Conservation (phyloP, 2,329 filamentous ascomycete species). For the Juglanconis juglandina region DNA sequence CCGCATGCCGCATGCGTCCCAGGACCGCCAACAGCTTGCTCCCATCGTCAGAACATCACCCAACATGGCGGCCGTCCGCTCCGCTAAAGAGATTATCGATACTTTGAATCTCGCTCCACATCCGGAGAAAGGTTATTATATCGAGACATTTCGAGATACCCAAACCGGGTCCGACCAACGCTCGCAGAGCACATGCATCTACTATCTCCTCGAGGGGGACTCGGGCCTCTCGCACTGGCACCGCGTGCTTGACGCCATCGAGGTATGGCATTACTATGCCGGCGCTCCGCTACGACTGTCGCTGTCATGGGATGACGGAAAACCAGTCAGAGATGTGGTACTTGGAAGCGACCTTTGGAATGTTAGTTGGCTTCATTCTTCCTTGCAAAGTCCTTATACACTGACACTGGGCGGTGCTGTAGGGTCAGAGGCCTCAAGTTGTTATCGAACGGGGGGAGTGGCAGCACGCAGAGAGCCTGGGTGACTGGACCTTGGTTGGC, state of each 20-base stretch:
- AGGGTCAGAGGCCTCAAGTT: not conserved
- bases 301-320: slow-evolving; percentile 5
- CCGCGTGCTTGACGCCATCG: slow-evolving; percentile 1
- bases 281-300: slow-evolving; percentile 1
- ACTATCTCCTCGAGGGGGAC: slow-evolving; percentile 3
- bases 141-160: not conserved
- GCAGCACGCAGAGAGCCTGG: not conserved
- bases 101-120: not conserved
- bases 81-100: not conserved
- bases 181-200: not conserved
- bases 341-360: slow-evolving; percentile 1
- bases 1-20: too few relatives aligned
- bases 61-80: not conserved
- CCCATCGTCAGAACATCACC: not conserved
- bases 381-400: too few relatives aligned
- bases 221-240: slow-evolving; percentile 2
- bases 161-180: not conserved
- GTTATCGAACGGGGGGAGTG: not conserved
- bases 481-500: not conserved
- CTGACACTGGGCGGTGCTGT: too few relatives aligned
- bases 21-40: too few relatives aligned
- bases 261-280: slow-evolving; percentile 5
- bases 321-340: slow-evolving; percentile 1
- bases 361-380: too few relatives aligned
- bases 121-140: not conserved